A percentile compares a stretch with the other conserved stretches of the same genome.
These are phyloP conservation scores for Alternaria atra DNA, from an alignment of 2,329 filamentous ascomycete species.

Conservation along the genomic window DNA sequence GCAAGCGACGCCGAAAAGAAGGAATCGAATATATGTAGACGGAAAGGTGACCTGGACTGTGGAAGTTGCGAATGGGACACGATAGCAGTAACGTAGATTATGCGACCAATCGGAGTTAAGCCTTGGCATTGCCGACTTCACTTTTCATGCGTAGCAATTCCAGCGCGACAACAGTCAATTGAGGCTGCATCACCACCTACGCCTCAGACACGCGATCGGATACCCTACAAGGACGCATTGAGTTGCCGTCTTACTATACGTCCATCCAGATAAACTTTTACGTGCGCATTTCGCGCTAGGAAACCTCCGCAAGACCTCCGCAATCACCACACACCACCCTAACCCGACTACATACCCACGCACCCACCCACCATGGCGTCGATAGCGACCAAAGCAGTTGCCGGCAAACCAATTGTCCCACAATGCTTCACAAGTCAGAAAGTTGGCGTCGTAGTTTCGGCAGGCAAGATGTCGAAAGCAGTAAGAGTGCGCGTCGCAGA, in stretches of 20 bases:
- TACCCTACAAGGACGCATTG: conserved; percentile 25
- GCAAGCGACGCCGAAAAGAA: conserved; percentile 13
- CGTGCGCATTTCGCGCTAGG: conserved; percentile 8
- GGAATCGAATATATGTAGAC: not conserved
- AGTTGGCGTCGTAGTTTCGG: conserved; percentile 76
- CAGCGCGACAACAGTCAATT: conserved; percentile 17
- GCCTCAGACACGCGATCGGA: conserved; percentile 1
- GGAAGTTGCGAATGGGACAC: conserved; percentile 31
- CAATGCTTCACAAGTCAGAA: conserved; percentile 41
- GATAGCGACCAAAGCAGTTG: conserved; percentile 29
- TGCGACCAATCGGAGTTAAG: conserved; percentile 40
- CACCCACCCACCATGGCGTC: conserved; percentile 32
- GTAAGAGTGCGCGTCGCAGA: conserved; percentile 79
- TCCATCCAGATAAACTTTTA: not conserved
- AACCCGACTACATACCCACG: conserved; percentile 8
- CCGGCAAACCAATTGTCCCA: conserved; percentile 35
- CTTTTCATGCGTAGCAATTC: conserved; percentile 33
- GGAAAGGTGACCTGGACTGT: conserved; percentile 14
- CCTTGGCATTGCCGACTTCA: conserved; percentile 31
- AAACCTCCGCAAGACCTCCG: conserved; percentile 18
- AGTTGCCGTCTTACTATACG: conserved; percentile 23
- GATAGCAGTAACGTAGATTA: conserved; percentile 35
- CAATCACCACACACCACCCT: conserved; percentile 15
- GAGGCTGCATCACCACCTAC: conserved; percentile 14
- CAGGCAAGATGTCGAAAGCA: conserved; percentile 79